These are phyloP conservation scores for Chenopodium quinoa DNA, from an alignment of 148 eudicot species.

Conservation along the genomic window DNA sequence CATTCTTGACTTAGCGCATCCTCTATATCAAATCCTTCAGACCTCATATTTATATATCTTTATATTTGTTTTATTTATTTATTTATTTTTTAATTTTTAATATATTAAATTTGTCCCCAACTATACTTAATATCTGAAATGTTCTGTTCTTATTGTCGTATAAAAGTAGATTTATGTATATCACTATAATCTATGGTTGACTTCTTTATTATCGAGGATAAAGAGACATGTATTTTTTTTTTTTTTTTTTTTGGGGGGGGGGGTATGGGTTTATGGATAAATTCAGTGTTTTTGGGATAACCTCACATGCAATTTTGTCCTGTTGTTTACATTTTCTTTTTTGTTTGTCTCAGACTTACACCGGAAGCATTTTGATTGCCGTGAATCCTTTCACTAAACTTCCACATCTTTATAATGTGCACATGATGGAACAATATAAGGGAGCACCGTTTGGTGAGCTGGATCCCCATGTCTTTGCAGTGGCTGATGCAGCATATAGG, in stretches of 20 bases:
- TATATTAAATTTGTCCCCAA: too few relatives aligned
- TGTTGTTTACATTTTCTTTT: conserved; percentile 15
- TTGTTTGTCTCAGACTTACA: conserved; percentile 67
- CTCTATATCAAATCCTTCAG: background rate
- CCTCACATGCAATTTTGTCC: background rate
- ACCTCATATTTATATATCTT: too few relatives aligned
- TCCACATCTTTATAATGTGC: conserved; percentile 86
- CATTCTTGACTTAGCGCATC: too few relatives aligned
- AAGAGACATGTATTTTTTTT: too few relatives aligned
- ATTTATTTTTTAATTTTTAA: too few relatives aligned
- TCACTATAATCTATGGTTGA: background rate
- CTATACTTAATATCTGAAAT: background rate
- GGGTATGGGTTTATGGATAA: background rate
- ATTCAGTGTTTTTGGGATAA: background rate
- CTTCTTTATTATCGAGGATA: too few relatives aligned
- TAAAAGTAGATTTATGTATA: background rate
- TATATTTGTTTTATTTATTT: too few relatives aligned
- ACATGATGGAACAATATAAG: conserved; percentile 99
- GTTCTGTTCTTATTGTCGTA: background rate
- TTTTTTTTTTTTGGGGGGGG: too few relatives aligned
- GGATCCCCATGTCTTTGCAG: conserved; percentile 99
- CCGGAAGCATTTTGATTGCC: conserved; percentile 97
- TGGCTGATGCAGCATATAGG: conserved; percentile 98
- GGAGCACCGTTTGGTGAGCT: conserved; percentile 98
- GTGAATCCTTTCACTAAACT: conserved; percentile 97